A percentile compares a stretch with the other conserved stretches of the same genome.
phyloP scores from a whole-genome alignment of 208 protist species.

The Crithidia brevicula region DNA sequence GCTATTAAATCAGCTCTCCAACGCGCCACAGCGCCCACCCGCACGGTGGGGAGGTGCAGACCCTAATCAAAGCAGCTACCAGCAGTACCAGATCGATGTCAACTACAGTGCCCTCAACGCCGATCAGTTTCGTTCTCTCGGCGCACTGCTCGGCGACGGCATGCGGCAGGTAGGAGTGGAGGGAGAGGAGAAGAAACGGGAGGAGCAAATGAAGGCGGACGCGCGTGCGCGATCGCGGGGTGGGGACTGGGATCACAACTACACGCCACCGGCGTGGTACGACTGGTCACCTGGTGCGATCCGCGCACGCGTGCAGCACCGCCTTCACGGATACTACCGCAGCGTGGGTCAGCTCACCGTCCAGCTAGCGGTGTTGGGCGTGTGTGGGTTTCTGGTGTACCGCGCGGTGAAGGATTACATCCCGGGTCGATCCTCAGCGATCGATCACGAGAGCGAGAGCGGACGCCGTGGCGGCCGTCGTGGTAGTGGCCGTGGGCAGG shows the following conservation, averaged over 20 bases:
- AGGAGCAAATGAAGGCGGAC: slow-evolving; percentile 41
- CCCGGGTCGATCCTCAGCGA: slow-evolving; percentile 5
- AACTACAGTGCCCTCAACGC: slow-evolving; percentile 74
- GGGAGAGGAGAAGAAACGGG: slow-evolving; percentile 51
- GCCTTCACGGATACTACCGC: slow-evolving; percentile 59
- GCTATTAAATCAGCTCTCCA: slow-evolving; percentile 56
- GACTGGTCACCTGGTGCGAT: slow-evolving; percentile 81
- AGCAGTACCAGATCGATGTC: slow-evolving; percentile 62
- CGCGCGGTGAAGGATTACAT: slow-evolving; percentile 33
- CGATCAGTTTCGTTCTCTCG: slow-evolving; percentile 85
- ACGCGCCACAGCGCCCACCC: slow-evolving; percentile 24
- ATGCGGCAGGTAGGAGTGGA: slow-evolving; percentile 67
- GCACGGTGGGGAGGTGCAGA: slow-evolving; percentile 24
- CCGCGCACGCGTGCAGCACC: slow-evolving; percentile 63
- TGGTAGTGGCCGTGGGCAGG: slow-evolving; percentile 11
- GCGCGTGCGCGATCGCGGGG: slow-evolving; percentile 17
- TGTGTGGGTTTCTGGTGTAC: slow-evolving; percentile 55
- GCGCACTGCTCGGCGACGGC: slow-evolving; percentile 70
- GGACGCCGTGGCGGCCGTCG: background rate
- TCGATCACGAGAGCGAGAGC: background rate
- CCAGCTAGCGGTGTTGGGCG: slow-evolving; percentile 51
- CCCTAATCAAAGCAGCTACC: slow-evolving; percentile 40
- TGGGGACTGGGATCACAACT: slow-evolving; percentile 20
- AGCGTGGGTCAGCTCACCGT: slow-evolving; percentile 69
- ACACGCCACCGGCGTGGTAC: slow-evolving; percentile 74